Evolutionary conservation across 2,329 filamentous ascomycete species (phyloP), one percentile per base, ranked within the genome.

Genomic region (Chrysosporium keratinophilum): DNA sequence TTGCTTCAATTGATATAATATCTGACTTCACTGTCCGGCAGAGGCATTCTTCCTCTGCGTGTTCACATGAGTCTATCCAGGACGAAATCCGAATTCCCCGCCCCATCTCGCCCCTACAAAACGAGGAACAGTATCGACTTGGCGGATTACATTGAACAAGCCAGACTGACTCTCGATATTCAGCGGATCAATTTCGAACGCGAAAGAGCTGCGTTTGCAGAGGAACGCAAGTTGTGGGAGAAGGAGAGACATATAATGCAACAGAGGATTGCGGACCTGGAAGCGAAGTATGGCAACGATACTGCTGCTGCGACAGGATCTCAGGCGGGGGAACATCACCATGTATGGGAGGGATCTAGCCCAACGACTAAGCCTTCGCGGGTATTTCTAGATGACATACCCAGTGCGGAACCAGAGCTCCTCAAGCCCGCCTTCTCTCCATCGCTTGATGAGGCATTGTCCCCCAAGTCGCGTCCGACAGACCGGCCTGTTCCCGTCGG

Each of bases 311-410:
- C 41, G n/a, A 19, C 41, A 17, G 52, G 54, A 33, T 12, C 42
- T 19, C 33, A 40, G n/a, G 12, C 10, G 33, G 42, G 12, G 17
- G 50, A 52, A 10, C 41, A 46, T n/a, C 62, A 64, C 19, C 71
- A 71, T 47, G 66, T 74, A 46, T 74, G 72, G 73, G 68, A 73
- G 60, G 71, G 71, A 15, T 66, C 71, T 40, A 71, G 68, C 58
- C 67, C 65, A 39, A 64, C 63, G 40, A 61, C 62, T 23, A 67
- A 64, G 20, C 72, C 70, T 37, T 73, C 73, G 31, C 67, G 73
- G 55, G 69, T 74, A 31, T 75, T 75, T 57, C 44, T 33, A 65
- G 39, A 40, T 44, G 23, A 64, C 63, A 42, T 57, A 60, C 28
- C 60, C 62, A 52, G 63, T 63, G 50, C 58, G 7, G 33, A 31